Base-by-base conservation (phyloP, 2,329 filamentous ascomycete species). In the Trichophaea hybrida region DNA sequence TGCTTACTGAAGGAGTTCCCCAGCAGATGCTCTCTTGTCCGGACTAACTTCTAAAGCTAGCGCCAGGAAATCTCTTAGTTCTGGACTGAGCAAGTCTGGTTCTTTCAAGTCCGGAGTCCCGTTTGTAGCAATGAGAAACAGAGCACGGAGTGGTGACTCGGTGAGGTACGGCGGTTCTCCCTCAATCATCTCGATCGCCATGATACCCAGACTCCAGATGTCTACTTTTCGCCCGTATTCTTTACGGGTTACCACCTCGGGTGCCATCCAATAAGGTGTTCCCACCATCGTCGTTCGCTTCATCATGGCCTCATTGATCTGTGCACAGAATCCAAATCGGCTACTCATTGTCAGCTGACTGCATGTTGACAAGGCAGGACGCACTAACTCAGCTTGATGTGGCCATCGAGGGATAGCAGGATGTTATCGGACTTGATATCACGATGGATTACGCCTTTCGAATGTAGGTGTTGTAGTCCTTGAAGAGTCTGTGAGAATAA, bases 341-440 rank as follows among this genome's bases (percentile, higher is more conserved):
- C 88, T 12, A 43, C 49, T 6, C 54, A 65, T 76, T 71, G 75
- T 46, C 2, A 54, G 44, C 13, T n/a, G 46, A n/a, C 40, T 33
- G 38, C 58, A 49, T 44, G 13, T 31, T 6, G 15, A 48, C 31
- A 35, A 44, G 17, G 1, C 56, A 17, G 10, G 15, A 38, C 55
- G 46, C 34, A 76, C 87, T 72, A 78, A 94, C 88, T 98, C 59
- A 98, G 82, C 74, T 98, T 98, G 73, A 98, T 97, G 71, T 90
- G 91, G 62, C 93, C 93, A 69, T 96, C 88, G 72, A 94, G 78
- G 10, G 91, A 94, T 37, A 98, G 77, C 43, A 98, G 77, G 65
- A 98, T 94, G 72, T 98, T 98, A 74, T 98, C 93, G 0, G 91
- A 97, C 75, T 98, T 98, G 76, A 98, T 98, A 70, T 98, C 93